Evolutionary conservation across 129 eudicot species (phyloP).

Genomic region (Escallonia rubra): DNA sequence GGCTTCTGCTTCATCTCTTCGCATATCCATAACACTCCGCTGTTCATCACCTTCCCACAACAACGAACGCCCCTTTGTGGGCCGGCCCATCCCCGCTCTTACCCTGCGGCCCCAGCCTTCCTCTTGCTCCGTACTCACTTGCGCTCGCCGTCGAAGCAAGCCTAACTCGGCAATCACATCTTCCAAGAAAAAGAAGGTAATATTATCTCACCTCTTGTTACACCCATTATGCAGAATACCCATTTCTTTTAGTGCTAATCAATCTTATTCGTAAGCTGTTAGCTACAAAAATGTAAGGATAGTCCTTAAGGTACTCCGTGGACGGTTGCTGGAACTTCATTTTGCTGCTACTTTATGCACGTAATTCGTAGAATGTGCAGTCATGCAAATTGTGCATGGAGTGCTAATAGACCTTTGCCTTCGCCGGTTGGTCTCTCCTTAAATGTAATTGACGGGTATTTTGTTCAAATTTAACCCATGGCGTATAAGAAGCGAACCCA

Average conservation of each 20-base stretch:
- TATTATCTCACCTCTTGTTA: neutral
- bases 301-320: neutral
- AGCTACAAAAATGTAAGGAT: no score
- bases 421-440: no score
- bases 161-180: constrained; percentile 14
- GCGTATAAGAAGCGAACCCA: no score
- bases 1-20: constrained; percentile 43
- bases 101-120: constrained; percentile 21
- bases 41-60: constrained; percentile 10
- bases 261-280: neutral
- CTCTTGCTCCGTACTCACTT: constrained; percentile 36
- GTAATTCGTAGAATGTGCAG: neutral
- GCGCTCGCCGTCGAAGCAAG: constrained; percentile 54
- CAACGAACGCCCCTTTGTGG: constrained; percentile 21
- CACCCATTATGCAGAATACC: no score
- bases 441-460: no score
- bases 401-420: no score
- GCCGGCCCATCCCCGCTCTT: constrained; percentile 12
- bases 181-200: constrained; percentile 48
- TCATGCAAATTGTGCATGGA: neutral
- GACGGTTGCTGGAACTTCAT: neutral
- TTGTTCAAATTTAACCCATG: no score
- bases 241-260: neutral
- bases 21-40: constrained; percentile 27
- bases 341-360: neutral